Base-by-base conservation (phyloP, 148 eudicot genomes). In the Rhododendron ferrugineum region DNA sequence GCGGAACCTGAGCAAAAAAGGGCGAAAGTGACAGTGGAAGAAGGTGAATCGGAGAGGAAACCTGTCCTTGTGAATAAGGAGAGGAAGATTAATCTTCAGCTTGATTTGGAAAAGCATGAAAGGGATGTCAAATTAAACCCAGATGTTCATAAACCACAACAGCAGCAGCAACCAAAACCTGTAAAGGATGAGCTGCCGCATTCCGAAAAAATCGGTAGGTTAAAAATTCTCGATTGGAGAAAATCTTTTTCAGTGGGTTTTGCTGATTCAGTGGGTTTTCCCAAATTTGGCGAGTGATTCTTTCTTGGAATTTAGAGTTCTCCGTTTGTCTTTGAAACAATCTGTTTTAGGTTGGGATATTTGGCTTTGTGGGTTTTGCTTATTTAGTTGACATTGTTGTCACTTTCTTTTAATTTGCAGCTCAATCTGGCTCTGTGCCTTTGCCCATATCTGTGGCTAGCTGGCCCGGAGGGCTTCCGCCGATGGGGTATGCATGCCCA, bases 401-500 rank as follows among this genome's bases (percentile, higher is more conserved):
- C 76, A 7, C 36, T 56, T 82, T 73, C 3, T 54, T 52, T 82
- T 10, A 9, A 40, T 70, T 85, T 80, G 68, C 82, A 93, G 99
- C 89, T 87, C 98, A 93, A 89, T 76, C 95, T 20, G 90, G 87
- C 86, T 90, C 96, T 32, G 3, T 93, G 89, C 92, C 95, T 36
- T 58, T 95, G 89, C 92, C 97, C 52, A 91, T 97, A 94, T 87
- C 98, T n/a, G 89, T 95, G 82, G 90, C 95, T 68, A 94, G 93
- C 78, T 97, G 99, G 99, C 98, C 95, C 78, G 93, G 93, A 80
- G 99, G 97, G 82, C 90, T 90, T 89, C 88, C 94, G 82, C 95
- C 98, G 42, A 94, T 95, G 93, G 98, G 99, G 99, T 97, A 95
- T 79, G 87, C 30, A 95, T 79, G 87, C 30, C 83, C 82, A 52